These are phyloP conservation scores for Diaporthe batatas DNA, from an alignment of 2,329 filamentous ascomycete species.

Conservation along the genomic window DNA sequence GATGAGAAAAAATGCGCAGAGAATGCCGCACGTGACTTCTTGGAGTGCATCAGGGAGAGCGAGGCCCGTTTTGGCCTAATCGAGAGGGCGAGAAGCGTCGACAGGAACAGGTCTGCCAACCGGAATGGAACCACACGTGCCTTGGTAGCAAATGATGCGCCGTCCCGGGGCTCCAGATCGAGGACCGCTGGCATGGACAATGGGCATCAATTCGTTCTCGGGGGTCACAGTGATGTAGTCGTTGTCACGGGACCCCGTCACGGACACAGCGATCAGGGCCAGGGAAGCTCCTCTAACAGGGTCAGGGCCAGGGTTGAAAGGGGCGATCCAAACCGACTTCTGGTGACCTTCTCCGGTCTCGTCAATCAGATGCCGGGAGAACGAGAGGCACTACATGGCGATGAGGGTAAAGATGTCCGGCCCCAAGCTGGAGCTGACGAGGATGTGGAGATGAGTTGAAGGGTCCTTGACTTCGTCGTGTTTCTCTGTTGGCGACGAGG, in stretches of 20 bases:
- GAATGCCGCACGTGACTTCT: constrained; percentile 39
- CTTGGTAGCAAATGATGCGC: neutral
- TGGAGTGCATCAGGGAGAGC: constrained; percentile 38
- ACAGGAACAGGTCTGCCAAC: neutral
- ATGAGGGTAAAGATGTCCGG: constrained; percentile 4
- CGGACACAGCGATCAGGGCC: neutral
- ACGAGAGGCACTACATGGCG: neutral
- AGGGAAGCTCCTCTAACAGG: neutral
- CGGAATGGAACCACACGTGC: too few species aligned
- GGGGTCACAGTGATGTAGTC: neutral
- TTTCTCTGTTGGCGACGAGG: neutral
- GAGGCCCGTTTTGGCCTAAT: constrained; percentile 37
- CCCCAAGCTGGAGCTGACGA: neutral
- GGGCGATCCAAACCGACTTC: constrained; percentile 2
- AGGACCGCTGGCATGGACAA: neutral
- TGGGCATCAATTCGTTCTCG: neutral
- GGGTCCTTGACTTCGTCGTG: neutral
- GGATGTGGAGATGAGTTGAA: neutral
- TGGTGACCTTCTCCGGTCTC: constrained; percentile 35
- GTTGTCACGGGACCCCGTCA: constrained; percentile 26
- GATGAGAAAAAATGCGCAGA: neutral
- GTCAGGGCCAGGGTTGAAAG: constrained; percentile 4
- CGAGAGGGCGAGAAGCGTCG: neutral
- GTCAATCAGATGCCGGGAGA: neutral
- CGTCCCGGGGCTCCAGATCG: neutral